Conservation (phyloP, 2,329 filamentous ascomycete genomes). For the Colletotrichum zoysiae region DNA sequence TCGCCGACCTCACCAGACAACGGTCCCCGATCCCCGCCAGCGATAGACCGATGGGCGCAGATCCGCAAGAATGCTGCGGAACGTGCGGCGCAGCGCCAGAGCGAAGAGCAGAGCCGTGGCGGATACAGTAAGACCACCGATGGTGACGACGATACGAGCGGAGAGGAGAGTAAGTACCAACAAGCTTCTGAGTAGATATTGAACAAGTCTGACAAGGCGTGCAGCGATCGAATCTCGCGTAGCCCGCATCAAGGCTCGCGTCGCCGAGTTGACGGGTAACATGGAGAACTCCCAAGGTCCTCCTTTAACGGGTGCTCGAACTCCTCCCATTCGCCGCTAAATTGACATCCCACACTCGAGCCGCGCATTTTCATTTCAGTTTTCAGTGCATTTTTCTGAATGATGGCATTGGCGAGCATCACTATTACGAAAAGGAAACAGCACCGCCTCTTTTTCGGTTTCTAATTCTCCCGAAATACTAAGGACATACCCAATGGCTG, state of each 20-base stretch:
- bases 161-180: slow-evolving; percentile 85
- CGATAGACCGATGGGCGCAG: slow-evolving; percentile 91
- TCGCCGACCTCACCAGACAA: slow-evolving; percentile 47
- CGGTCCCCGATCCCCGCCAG: slow-evolving; percentile 50
- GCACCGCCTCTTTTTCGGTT: slow-evolving; percentile 14
- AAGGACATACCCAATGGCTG: slow-evolving; percentile 15
- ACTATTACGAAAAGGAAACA: slow-evolving; percentile 8
- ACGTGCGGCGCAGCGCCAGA: slow-evolving; percentile 74
- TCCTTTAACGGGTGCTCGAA: slow-evolving; percentile 32
- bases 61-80: slow-evolving; percentile 95
- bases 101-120: slow-evolving; percentile 73
- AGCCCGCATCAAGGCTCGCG: slow-evolving; percentile 96
- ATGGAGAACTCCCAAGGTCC: slow-evolving; percentile 71
- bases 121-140: slow-evolving; percentile 69
- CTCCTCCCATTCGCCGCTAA: slow-evolving; percentile 36
- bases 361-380: background rate
- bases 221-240: slow-evolving; percentile 96
- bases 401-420: slow-evolving; percentile 12
- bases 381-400: slow-evolving; percentile 7
- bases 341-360: slow-evolving; percentile 3
- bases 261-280: slow-evolving; percentile 91
- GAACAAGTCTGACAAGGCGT: slow-evolving; percentile 45
- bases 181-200: background rate
- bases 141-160: slow-evolving; percentile 89
- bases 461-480: slow-evolving; percentile 25